Evolutionary conservation across 306 rosid species (phyloP).

Genomic region (Dalbergia oliveri): DNA sequence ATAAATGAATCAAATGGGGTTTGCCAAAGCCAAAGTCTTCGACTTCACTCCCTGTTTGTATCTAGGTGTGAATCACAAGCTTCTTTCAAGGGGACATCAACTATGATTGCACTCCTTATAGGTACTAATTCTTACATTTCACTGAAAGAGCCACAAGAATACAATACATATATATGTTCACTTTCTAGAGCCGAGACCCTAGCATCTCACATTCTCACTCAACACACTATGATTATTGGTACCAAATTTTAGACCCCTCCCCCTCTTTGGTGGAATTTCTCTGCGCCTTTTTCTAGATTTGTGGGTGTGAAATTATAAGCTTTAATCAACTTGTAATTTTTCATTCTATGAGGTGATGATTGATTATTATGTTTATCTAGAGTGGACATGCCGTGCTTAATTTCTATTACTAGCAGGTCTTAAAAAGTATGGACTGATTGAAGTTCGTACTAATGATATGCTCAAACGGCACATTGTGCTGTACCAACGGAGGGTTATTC

Average conservation of each 20-base stretch:
- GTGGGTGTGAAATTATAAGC: slow-evolving; percentile 39
- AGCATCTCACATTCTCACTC: slow-evolving; percentile 52
- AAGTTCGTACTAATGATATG: slow-evolving; percentile 36
- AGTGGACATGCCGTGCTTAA: slow-evolving; percentile 62
- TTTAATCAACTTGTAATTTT: slow-evolving; percentile 49
- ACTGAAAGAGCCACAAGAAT: slow-evolving; percentile 41
- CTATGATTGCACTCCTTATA: slow-evolving; percentile 59
- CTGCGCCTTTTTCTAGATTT: slow-evolving; percentile 46
- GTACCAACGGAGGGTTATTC: slow-evolving; percentile 32
- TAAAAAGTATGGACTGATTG: slow-evolving; percentile 45
- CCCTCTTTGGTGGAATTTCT: slow-evolving; percentile 39
- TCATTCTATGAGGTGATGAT: slow-evolving; percentile 58
- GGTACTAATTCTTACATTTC: slow-evolving; percentile 50
- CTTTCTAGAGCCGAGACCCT: slow-evolving; percentile 61
- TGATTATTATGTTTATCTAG: slow-evolving; percentile 60
- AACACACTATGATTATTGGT: slow-evolving; percentile 53
- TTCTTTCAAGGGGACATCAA: slow-evolving; percentile 51
- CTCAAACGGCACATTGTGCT: slow-evolving; percentile 15
- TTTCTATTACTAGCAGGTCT: slow-evolving; percentile 47
- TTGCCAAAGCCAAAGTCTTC: slow-evolving; percentile 43
- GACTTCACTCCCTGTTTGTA: slow-evolving; percentile 47
- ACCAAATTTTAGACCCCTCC: slow-evolving; percentile 33
- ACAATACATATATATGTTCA: slow-evolving; percentile 32
- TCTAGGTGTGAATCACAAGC: slow-evolving; percentile 68
- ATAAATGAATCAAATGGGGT: slow-evolving; percentile 33